Evolutionary conservation across 176 grass and related monocot genomes (phyloP).

Genomic region (Hordeum vulgare): MorexV3_pseudomolecules_assembly NC_058520.1:600120858-600121357

Average conservation of each 20-base stretch:
- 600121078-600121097: conserved; percentile 52
- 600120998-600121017: conserved; percentile 58
- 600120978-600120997: conserved; percentile 41
- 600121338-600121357: neutral
- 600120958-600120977: neutral
- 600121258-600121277: neutral
- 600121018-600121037: conserved; percentile 23
- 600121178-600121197: neutral
- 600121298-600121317: neutral
- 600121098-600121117: conserved; percentile 51
- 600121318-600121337: neutral
- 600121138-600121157: neutral
- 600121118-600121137: neutral
- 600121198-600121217: neutral
- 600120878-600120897: neutral
- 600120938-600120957: neutral
- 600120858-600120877: neutral
- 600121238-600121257: too few species aligned
- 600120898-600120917: neutral
- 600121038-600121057: conserved; percentile 31
- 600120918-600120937: neutral
- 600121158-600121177: neutral
- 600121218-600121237: neutral
- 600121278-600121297: neutral
- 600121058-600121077: conserved; percentile 70